Evolutionary conservation across 306 rosid species (phyloP).

Genomic region (Benincasa hispida): DNA sequence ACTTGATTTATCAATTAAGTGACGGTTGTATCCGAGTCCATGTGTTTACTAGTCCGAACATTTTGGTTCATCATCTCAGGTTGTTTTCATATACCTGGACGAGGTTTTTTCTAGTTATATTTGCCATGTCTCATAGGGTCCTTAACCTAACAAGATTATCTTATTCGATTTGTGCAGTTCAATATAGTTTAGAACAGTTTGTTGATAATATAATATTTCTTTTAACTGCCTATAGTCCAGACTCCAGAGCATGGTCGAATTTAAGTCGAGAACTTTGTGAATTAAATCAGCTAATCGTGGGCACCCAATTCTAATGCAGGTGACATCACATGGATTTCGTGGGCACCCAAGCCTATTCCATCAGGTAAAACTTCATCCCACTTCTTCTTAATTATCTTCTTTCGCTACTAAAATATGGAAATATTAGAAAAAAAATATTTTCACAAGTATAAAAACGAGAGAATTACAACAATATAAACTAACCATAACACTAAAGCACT

Average conservation of each 20-base stretch:
- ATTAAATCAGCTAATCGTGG: background rate
- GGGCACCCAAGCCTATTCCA: conserved; percentile 67
- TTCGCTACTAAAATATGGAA: background rate
- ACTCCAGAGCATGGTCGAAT: background rate
- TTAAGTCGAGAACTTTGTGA: background rate
- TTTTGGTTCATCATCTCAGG: background rate
- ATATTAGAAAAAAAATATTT: background rate
- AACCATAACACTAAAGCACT: background rate
- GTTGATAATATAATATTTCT: background rate
- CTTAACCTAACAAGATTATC: background rate
- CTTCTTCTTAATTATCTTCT: background rate
- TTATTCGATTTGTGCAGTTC: background rate
- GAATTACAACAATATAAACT: background rate
- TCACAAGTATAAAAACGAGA: background rate
- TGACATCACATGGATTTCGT: conserved; percentile 70
- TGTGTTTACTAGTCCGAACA: background rate
- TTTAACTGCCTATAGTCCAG: background rate
- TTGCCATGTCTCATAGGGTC: background rate
- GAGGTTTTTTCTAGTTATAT: background rate
- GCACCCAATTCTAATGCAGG: conserved; percentile 30
- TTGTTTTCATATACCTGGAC: background rate
- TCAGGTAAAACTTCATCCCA: conserved; percentile 30
- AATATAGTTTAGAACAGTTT: background rate
- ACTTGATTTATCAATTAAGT: background rate
- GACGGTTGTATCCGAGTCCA: background rate